phyloP scores from a whole-genome alignment of 371 early-diverging fungal genomes.

The Mucor piriformis region DNA sequence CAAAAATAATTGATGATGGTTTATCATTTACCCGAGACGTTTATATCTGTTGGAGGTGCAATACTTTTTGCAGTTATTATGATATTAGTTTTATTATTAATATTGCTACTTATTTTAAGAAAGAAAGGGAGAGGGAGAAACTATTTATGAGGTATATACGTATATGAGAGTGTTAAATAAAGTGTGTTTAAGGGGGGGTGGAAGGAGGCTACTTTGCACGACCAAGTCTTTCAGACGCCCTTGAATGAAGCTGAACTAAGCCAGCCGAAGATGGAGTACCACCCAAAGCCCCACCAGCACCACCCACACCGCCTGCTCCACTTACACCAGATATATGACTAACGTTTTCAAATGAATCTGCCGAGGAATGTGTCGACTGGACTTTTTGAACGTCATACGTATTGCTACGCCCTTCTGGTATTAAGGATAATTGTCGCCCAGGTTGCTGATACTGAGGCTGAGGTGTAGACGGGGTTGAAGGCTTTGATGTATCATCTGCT shows the following conservation, averaged over 20 bases:
- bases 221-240: conserved; percentile 30
- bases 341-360: conserved; percentile 45
- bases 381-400: conserved; percentile 10
- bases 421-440: conserved; percentile 16
- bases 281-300: conserved; percentile 32
- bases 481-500: conserved; percentile 3
- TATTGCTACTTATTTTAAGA: not conserved
- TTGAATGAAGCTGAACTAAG: conserved; percentile 20
- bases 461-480: conserved; percentile 9
- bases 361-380: conserved; percentile 23
- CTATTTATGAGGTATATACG: conserved; percentile 3
- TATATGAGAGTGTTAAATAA: not conserved
- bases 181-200: too few relatives aligned
- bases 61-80: not conserved
- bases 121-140: too few relatives aligned
- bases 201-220: conserved; percentile 22
- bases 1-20: too few relatives aligned
- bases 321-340: conserved; percentile 51
- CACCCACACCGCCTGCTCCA: conserved; percentile 35
- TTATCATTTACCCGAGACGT: too few relatives aligned
- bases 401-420: conserved; percentile 24
- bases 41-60: too few relatives aligned
- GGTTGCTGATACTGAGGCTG: conserved; percentile 14
- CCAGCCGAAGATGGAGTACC: conserved; percentile 20
- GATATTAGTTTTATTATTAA: conserved; percentile 1